Base-by-base conservation (phyloP, 495 filamentous ascomycete species). In the Penicillium cinerascens region DNA sequence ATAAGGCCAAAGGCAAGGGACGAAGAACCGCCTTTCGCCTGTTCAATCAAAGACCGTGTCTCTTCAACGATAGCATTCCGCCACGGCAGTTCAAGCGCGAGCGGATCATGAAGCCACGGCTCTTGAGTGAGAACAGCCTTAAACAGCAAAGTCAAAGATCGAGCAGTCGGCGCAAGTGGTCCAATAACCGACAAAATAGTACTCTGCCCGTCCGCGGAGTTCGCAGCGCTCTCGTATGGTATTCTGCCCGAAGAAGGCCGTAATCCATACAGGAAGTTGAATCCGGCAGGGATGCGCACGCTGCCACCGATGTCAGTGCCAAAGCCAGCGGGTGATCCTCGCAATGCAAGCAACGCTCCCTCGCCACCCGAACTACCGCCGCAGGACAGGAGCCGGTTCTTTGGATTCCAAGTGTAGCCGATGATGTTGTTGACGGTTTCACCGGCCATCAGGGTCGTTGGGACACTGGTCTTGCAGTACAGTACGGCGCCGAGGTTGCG, bases 231-330 rank as follows among this genome's bases (percentile, higher is more conserved):
- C 45, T 73, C 54, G 23, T 77, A 80, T 0, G 79, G 75, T 3
- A 78, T 65, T 15, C 78, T 55, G 2, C 74, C 76, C 2, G 60
- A 23, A 0, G 79, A 78, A 9, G 78, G 76, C 18, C 72, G 63
- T 15, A 82, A 39, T 0, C 84, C 83, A 69, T 80, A 88, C 1
- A 85, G 56, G 4, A 75, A 79, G 60, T 84, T 84, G 52, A 87
- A 87, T 2, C 76, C 78, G 22, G 82, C 76, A 2, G 87, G 87
- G 45, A 88, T 81, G 0, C 87, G 73, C 17, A 90, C 78, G 52
- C 75, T 83, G 7, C 88, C 88, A 0, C 86, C 88, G 44, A 91
- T 84, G 68, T 91, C 87, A 13, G 86, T 89, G 0, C 83, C 83
- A 57, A 85, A 76, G 0, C 82, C 82, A 16, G 69, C 63, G 0